These are phyloP conservation scores for Rhodotorula sp. DNA, from an alignment of 1,284 basidiomycete species.

Conservation along the genomic window DNA sequence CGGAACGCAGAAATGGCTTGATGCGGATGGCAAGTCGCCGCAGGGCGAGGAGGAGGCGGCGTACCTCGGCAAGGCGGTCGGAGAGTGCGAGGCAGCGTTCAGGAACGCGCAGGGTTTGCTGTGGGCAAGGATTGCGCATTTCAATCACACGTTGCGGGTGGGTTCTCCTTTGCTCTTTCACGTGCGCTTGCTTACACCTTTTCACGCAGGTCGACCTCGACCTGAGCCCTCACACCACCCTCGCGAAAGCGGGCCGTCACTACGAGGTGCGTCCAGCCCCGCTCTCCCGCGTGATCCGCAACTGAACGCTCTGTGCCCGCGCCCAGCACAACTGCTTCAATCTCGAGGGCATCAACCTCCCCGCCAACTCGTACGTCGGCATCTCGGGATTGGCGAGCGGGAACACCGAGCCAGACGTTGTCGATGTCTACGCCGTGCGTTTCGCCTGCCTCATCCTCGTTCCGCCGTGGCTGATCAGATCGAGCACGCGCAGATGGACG, in stretches of 20 bases:
- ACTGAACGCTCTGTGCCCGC: neutral
- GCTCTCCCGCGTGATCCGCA: neutral
- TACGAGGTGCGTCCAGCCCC: constrained; percentile 27
- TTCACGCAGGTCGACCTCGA: constrained; percentile 44
- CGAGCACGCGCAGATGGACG: constrained; percentile 27
- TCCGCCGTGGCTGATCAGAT: neutral
- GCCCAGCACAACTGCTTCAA: constrained; percentile 45
- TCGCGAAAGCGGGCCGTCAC: constrained; percentile 43
- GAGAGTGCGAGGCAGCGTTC: constrained; percentile 46
- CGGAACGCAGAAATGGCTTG: constrained; percentile 44
- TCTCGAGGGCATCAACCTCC: constrained; percentile 41
- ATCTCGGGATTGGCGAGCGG: constrained; percentile 44
- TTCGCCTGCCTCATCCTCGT: neutral
- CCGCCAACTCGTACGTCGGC: constrained; percentile 41
- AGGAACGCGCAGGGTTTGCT: constrained; percentile 45
- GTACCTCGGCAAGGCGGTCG: constrained; percentile 43
- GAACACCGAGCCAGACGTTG: constrained; percentile 44
- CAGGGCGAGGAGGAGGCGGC: constrained; percentile 41
- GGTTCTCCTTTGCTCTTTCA: constrained; percentile 3
- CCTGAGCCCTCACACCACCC: constrained; percentile 45
- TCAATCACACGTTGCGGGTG: constrained; percentile 42
- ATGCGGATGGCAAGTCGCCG: constrained; percentile 30
- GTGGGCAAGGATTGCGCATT: constrained; percentile 45
- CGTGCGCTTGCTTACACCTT: neutral
- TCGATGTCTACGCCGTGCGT: constrained; percentile 45